Evolutionary conservation across 2,329 filamentous ascomycete species (phyloP).

Genomic region (Fusarium marasasianum): DNA sequence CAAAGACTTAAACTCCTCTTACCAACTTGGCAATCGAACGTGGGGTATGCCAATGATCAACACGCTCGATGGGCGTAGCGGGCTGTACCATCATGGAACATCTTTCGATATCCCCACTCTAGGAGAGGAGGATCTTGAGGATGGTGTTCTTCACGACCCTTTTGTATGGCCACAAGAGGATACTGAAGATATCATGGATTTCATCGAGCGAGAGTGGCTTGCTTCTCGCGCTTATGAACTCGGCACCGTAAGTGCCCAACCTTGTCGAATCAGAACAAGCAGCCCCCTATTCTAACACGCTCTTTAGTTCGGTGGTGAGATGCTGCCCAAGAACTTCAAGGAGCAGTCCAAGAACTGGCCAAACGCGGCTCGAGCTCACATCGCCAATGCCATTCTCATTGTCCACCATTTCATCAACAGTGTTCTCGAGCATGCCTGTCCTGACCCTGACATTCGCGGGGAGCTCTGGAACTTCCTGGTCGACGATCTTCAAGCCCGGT

Average conservation of each 20-base stretch:
- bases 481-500: slow-evolving; percentile 56
- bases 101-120: slow-evolving; percentile 13
- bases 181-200: slow-evolving; percentile 47
- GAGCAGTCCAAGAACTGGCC: slow-evolving; percentile 57
- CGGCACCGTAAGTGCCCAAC: slow-evolving; percentile 53
- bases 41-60: no score
- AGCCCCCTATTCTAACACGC: no score
- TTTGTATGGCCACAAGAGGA: not conserved
- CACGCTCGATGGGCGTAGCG: no score
- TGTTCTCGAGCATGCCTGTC: slow-evolving; percentile 55
- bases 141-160: slow-evolving; percentile 41
- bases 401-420: slow-evolving; percentile 63
- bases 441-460: slow-evolving; percentile 53
- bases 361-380: no score
- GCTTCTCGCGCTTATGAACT: slow-evolving; percentile 61
- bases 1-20: no score
- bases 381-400: slow-evolving; percentile 57
- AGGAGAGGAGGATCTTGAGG: slow-evolving; percentile 24
- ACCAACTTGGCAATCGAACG: no score
- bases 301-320: slow-evolving; percentile 46
- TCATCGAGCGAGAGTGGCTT: slow-evolving; percentile 51
- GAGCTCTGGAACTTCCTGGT: slow-evolving; percentile 57
- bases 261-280: no score
- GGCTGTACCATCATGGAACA: not conserved
- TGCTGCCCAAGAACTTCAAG: slow-evolving; percentile 59